Conservation (phyloP, 352 stramenopile genomes). For the Globisporangium uncinulatum region DNA sequence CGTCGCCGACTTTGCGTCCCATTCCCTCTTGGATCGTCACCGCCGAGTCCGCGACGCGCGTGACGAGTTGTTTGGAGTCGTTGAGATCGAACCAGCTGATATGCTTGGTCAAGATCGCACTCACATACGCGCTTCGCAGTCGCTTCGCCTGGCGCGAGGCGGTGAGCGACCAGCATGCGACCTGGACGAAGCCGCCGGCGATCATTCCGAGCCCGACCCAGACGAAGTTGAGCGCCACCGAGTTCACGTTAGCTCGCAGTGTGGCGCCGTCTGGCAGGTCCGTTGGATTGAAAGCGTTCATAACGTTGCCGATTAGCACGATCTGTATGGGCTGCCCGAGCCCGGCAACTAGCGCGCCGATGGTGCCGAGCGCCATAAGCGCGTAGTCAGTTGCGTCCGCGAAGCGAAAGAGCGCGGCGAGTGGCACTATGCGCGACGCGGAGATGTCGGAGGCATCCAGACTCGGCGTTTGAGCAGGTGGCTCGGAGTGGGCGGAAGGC, state of each 20-base stretch:
- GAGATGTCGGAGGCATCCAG: not conserved
- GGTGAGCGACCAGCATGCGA: constrained; percentile 51
- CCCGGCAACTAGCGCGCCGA: constrained; percentile 35
- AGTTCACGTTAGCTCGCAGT: constrained; percentile 20
- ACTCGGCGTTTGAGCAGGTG: too few relatives aligned
- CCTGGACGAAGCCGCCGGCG: constrained; percentile 30
- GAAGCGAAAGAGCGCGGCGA: constrained; percentile 17
- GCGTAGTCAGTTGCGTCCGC: constrained; percentile 46
- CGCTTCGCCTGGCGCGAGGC: constrained; percentile 49
- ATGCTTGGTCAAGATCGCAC: constrained; percentile 27
- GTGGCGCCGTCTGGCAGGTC: constrained; percentile 12
- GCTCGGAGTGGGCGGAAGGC: too few relatives aligned
- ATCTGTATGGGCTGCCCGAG: constrained; percentile 61
- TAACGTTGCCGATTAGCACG: constrained; percentile 61
- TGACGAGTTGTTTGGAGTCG: constrained; percentile 25
- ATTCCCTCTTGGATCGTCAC: constrained; percentile 68
- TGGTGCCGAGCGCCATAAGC: constrained; percentile 47
- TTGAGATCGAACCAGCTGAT: constrained; percentile 48
- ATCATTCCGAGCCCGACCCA: constrained; percentile 22
- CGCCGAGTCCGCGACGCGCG: constrained; percentile 21
- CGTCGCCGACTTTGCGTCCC: constrained; percentile 53
- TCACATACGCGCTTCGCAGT: constrained; percentile 27
- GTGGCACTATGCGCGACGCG: not conserved
- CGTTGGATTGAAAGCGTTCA: constrained; percentile 65
- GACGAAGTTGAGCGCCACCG: constrained; percentile 13